phyloP scores from a whole-genome alignment of 2,329 filamentous ascomycete species.

The Oidium heveae region DNA sequence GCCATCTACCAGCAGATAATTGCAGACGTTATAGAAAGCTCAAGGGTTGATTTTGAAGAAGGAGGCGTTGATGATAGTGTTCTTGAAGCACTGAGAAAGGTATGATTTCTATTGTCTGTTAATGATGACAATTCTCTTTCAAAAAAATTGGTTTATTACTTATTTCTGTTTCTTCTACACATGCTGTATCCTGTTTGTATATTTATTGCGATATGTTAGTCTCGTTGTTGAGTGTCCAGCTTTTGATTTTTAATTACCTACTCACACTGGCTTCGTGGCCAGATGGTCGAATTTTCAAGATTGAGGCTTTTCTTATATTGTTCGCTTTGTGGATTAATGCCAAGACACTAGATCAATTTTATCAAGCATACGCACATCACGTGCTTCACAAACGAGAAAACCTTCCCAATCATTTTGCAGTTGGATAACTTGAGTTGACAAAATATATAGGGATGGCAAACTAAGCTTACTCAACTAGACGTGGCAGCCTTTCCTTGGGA shows the following conservation, averaged over 20 bases:
- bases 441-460: constrained; percentile 59
- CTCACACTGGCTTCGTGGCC: too few relatives aligned
- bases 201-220: too few relatives aligned
- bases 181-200: too few relatives aligned
- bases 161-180: too few relatives aligned
- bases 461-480: constrained; percentile 60
- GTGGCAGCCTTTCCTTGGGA: constrained; percentile 92
- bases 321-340: background rate
- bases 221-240: too few relatives aligned
- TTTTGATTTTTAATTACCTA: too few relatives aligned
- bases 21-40: constrained; percentile 72
- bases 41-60: constrained; percentile 89
- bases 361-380: background rate
- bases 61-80: constrained; percentile 74
- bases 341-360: background rate
- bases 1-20: constrained; percentile 57
- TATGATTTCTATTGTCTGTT: constrained; percentile 23
- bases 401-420: background rate
- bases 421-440: constrained; percentile 3
- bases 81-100: constrained; percentile 65
- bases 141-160: too few relatives aligned
- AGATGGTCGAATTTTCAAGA: background rate
- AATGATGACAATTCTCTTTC: background rate
- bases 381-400: background rate
- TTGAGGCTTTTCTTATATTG: background rate